Conservation (phyloP, 345 rosid species). For the Euphorbia tirucalli region DNA sequence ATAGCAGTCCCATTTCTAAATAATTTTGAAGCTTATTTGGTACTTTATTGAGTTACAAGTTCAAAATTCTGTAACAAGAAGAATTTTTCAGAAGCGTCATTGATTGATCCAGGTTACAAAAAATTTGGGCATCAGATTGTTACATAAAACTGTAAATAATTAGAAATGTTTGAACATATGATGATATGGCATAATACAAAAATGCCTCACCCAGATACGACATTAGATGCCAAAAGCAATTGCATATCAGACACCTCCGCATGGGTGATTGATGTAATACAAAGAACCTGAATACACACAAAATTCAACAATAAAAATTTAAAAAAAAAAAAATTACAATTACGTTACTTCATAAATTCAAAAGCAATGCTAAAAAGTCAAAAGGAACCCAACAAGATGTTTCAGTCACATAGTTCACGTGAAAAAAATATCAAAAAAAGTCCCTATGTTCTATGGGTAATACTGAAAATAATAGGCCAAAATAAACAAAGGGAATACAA, state of each 20-base stretch:
- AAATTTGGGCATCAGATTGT: background rate
- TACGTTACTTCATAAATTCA: background rate
- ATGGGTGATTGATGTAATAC: slow-evolving; percentile 23
- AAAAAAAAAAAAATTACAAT: background rate
- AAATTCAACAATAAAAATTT: slow-evolving; percentile 11
- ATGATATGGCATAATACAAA: background rate
- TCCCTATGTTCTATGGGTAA: background rate
- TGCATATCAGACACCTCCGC: slow-evolving; percentile 37
- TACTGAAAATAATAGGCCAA: background rate
- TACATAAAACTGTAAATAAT: background rate
- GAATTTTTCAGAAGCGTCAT: background rate
- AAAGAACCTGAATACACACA: slow-evolving; percentile 44
- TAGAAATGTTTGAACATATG: background rate
- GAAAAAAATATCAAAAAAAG: background rate
- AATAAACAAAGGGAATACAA: background rate
- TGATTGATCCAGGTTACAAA: background rate
- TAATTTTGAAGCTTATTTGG: background rate
- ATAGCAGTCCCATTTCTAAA: background rate
- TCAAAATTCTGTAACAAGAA: background rate
- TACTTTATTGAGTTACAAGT: background rate
- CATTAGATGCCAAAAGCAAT: slow-evolving; percentile 35
- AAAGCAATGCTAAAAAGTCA: background rate
- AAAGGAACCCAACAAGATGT: background rate
- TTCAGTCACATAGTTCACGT: background rate
- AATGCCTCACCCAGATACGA: slow-evolving; percentile 27